These are phyloP conservation scores for Arabidopsis lyrata DNA, from an alignment of 441 rosid species.

Conservation along the genomic window DNA sequence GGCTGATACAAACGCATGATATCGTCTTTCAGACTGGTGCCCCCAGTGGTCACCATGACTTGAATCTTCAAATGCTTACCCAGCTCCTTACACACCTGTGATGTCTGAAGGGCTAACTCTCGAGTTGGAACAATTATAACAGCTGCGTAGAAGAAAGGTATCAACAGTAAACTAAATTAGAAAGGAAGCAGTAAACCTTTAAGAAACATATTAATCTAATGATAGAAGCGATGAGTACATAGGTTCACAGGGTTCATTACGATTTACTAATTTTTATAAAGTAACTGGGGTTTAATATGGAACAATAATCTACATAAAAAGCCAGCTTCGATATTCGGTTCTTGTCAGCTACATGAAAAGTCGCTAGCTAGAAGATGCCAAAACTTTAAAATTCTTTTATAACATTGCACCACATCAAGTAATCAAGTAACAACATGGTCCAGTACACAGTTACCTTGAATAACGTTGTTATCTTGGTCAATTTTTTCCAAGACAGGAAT, in stretches of 20 bases:
- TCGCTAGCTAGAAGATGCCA: slow-evolving; percentile 8
- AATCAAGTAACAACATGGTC: background rate
- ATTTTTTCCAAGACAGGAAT: slow-evolving; percentile 97
- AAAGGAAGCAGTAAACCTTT: background rate
- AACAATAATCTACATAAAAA: background rate
- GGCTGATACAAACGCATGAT: slow-evolving; percentile 98
- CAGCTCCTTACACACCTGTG: slow-evolving; percentile 99
- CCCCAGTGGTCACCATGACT: slow-evolving; percentile 99
- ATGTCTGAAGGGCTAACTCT: slow-evolving; percentile 97
- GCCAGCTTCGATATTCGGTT: background rate
- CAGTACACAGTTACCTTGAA: slow-evolving; percentile 68
- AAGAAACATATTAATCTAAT: background rate
- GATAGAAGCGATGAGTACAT: background rate
- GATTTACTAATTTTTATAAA: background rate
- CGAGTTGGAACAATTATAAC: slow-evolving; percentile 97
- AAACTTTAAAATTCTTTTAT: background rate
- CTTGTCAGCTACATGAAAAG: background rate
- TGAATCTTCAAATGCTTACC: slow-evolving; percentile 94
- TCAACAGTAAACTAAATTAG: background rate
- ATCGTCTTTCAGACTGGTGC: slow-evolving; percentile 98
- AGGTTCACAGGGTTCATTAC: background rate
- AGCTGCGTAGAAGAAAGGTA: slow-evolving; percentile 54
- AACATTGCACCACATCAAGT: background rate
- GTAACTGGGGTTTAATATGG: background rate
- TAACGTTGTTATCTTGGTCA: slow-evolving; percentile 91